Evolutionary conservation across 83 land plant genomes (phyloP).

Genomic region (Diphasiastrum complanatum): DNA sequence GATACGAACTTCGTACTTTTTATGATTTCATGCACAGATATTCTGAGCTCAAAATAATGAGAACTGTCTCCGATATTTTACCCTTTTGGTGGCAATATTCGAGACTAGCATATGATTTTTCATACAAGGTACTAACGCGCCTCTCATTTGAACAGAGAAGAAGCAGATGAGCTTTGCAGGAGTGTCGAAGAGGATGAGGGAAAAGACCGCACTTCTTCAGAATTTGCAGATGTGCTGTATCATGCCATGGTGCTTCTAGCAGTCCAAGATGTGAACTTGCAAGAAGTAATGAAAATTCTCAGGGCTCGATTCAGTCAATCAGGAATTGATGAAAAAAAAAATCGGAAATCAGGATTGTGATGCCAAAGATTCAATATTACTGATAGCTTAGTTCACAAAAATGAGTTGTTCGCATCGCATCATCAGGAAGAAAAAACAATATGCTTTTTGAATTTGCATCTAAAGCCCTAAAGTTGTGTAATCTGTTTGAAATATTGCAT

Average conservation of each 20-base stretch:
- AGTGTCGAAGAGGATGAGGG: constrained; percentile 71
- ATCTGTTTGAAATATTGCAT: too few species aligned
- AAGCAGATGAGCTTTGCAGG: constrained; percentile 75
- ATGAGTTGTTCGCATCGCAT: too few species aligned
- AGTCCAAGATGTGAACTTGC: constrained; percentile 60
- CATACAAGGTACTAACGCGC: background rate
- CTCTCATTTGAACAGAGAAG: constrained; percentile 48
- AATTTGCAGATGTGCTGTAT: constrained; percentile 88
- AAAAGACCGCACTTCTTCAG: constrained; percentile 65
- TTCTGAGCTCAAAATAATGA: too few species aligned
- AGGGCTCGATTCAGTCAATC: constrained; percentile 67
- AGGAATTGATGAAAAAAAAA: constrained; percentile 82
- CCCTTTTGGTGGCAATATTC: background rate
- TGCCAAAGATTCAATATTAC: too few species aligned
- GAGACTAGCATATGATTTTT: background rate
- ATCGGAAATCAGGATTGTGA: too few species aligned
- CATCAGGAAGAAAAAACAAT: too few species aligned
- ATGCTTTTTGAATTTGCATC: too few species aligned
- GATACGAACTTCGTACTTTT: too few species aligned
- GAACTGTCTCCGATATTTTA: background rate
- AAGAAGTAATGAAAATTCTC: constrained; percentile 65
- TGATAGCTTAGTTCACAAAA: too few species aligned
- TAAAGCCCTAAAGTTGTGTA: too few species aligned
- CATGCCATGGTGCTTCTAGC: constrained; percentile 77
- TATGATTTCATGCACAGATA: too few species aligned